Evolutionary conservation across 306 rosid species (phyloP), one percentile per base, ranked within the genome.

Genomic region (Citrullus colocynthis): DNA sequence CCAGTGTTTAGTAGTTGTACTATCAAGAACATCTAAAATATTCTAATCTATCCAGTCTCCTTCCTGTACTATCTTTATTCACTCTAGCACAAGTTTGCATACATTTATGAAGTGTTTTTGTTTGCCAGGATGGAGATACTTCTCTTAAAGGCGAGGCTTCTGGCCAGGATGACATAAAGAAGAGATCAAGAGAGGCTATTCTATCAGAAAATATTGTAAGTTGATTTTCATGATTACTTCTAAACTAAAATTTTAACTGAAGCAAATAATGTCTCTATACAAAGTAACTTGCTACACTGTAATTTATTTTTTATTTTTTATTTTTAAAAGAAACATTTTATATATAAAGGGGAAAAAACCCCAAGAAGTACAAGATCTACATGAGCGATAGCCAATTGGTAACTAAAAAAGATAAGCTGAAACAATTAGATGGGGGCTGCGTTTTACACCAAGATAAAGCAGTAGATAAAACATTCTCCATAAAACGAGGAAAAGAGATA

Each of bases 81-180:
- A 41, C 42, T 63, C 45, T 16, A 32, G 70, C 70, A 63, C 34
- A 6, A 61, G 45, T 63, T 61, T 45, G 54, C 71, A 28, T 16
- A 9, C 83, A 28, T 45, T 30, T 74, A 72, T 77, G 66, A 11
- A 6, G 18, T 67, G 28, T 18, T 63, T 49, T 60, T 15, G 14
- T 9, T 20, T 83, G 48, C 81, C 85, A 91, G 97, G 91, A 85
- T 75, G 96, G 90, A 72, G 83, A 85, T 74, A 77, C 87, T 72
- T 81, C 88, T 84, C 80, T 78, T 8, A 69, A 77, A 81, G 85
- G 84, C 72, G 81, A 80, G 77, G 78, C 85, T 73, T 82, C 84
- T 80, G 80, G 61, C 66, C 44, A 60, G 80, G 97, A 85, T 54
- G 83, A 74, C 54, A 81, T 87, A 42, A 86, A 75, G 81, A 88